Percentiles rank a stretch among this genome's conserved stretches.
These are phyloP conservation scores for Mucor plumbeus DNA, from an alignment of 371 early-diverging fungal genomes.

Conservation along the genomic window DNA sequence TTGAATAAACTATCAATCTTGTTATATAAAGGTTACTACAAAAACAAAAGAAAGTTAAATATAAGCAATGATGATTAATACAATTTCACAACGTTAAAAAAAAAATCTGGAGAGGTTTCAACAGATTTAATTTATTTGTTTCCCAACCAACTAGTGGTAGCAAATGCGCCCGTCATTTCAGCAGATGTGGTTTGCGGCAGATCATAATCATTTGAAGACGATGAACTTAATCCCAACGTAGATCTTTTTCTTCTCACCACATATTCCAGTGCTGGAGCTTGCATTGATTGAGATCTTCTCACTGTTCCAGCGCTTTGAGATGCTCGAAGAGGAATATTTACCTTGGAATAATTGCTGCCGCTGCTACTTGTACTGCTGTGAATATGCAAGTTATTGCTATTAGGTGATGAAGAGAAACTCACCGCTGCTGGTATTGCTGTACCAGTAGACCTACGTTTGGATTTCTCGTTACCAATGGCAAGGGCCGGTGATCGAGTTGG, in stretches of 20 bases:
- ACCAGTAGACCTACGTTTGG: conserved; percentile 9
- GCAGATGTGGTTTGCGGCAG: conserved; percentile 13
- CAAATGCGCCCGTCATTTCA: conserved; percentile 20
- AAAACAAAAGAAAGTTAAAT: too few relatives aligned
- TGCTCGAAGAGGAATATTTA: conserved; percentile 11
- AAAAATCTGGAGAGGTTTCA: background rate
- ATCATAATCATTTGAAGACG: conserved; percentile 20
- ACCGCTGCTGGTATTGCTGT: background rate
- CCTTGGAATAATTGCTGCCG: background rate
- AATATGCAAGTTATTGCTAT: background rate
- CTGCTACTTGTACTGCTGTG: background rate
- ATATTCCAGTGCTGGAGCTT: conserved; percentile 23
- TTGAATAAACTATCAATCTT: too few relatives aligned
- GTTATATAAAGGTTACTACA: too few relatives aligned
- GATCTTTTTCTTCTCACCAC: conserved; percentile 25
- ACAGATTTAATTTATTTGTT: conserved; percentile 14
- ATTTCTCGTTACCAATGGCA: conserved; percentile 14
- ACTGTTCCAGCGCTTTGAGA: conserved; percentile 29
- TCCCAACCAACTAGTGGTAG: conserved; percentile 29
- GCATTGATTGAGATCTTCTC: conserved; percentile 21
- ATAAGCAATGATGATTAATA: background rate
- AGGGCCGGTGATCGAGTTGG: conserved; percentile 17
- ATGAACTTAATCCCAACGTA: conserved; percentile 11
- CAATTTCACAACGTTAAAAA: background rate
- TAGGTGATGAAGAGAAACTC: background rate